These are phyloP conservation scores for Leccinum subgranulosum DNA, from an alignment of 768 basidiomycete genomes.

Conservation along the genomic window DNA sequence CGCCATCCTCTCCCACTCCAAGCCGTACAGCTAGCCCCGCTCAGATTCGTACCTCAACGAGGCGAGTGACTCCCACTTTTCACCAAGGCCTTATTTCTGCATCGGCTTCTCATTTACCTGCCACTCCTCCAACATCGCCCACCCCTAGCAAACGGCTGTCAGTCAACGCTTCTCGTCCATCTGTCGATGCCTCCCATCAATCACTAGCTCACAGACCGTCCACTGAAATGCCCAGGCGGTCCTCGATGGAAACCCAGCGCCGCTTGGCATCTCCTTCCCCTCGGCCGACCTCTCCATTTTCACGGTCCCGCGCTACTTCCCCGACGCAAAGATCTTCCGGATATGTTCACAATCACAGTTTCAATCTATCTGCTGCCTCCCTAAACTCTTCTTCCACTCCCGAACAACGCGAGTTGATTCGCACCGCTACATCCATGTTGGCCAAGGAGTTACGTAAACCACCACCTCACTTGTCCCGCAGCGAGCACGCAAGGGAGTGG, in stretches of 20 bases:
- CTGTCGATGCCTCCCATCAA: constrained; percentile 33
- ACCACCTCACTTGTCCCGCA: constrained; percentile 51
- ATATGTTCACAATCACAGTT: constrained; percentile 52
- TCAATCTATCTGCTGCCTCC: constrained; percentile 60
- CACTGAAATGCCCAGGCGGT: constrained; percentile 13
- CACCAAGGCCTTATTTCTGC: constrained; percentile 43
- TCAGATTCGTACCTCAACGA: constrained; percentile 40
- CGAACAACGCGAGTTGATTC: constrained; percentile 65
- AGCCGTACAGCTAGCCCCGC: constrained; percentile 40
- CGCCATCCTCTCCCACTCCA: constrained; percentile 39
- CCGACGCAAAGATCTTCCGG: constrained; percentile 41
- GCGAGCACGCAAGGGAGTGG: constrained; percentile 57
- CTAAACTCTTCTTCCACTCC: constrained; percentile 47
- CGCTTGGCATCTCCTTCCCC: constrained; percentile 31
- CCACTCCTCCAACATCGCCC: constrained; percentile 30
- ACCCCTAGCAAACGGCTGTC: constrained; percentile 29
- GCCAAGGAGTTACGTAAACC: constrained; percentile 66
- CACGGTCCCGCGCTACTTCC: constrained; percentile 44
- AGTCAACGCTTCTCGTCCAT: constrained; percentile 19
- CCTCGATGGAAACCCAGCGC: constrained; percentile 26
- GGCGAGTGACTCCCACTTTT: constrained; percentile 40
- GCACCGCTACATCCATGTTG: constrained; percentile 58
- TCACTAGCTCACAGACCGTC: constrained; percentile 37
- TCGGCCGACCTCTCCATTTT: constrained; percentile 43
- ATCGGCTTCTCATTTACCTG: constrained; percentile 52